Conservation (phyloP, 2,329 filamentous ascomycete species). For the Colletotrichum salicis region DNA sequence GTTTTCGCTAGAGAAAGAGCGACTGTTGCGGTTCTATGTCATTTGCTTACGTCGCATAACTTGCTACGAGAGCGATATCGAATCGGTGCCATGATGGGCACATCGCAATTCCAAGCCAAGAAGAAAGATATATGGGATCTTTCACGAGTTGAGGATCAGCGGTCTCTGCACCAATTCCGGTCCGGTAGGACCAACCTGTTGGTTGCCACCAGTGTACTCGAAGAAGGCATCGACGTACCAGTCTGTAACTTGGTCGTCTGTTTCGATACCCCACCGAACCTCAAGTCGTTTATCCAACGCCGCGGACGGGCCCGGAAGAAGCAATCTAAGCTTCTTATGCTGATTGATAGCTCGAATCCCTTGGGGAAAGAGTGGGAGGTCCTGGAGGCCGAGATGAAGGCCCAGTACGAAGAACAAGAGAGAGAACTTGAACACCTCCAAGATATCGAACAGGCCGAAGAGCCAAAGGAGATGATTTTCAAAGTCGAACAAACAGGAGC, state of each 20-base stretch:
- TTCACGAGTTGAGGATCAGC: conserved; percentile 44
- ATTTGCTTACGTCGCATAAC: conserved; percentile 66
- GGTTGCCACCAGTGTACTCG: conserved; percentile 71
- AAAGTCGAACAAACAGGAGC: conserved; percentile 63
- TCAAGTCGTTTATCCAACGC: conserved; percentile 70
- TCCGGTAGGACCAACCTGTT: conserved; percentile 66
- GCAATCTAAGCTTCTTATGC: conserved; percentile 61
- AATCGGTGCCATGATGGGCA: conserved; percentile 67
- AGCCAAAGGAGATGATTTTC: conserved; percentile 44
- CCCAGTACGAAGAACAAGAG: conserved; percentile 73
- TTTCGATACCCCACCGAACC: conserved; percentile 60
- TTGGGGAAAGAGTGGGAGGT: conserved; percentile 65
- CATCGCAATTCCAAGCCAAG: conserved; percentile 50
- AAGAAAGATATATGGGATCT: conserved; percentile 55
- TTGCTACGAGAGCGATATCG: conserved; percentile 55
- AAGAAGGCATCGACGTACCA: conserved; percentile 76
- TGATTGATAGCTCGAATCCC: conserved; percentile 47
- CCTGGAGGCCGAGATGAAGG: conserved; percentile 79
- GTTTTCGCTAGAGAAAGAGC: conserved; percentile 74
- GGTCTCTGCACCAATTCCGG: conserved; percentile 60
- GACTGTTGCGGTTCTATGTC: conserved; percentile 68
- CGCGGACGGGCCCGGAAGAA: conserved; percentile 63
- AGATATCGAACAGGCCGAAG: conserved; percentile 57
- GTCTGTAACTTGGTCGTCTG: conserved; percentile 72
- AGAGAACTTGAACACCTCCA: conserved; percentile 59